Evolutionary conservation across 306 rosid genomes (phyloP), one percentile per base, ranked within the genome.

Genomic region (Rosa rugosa): DNA sequence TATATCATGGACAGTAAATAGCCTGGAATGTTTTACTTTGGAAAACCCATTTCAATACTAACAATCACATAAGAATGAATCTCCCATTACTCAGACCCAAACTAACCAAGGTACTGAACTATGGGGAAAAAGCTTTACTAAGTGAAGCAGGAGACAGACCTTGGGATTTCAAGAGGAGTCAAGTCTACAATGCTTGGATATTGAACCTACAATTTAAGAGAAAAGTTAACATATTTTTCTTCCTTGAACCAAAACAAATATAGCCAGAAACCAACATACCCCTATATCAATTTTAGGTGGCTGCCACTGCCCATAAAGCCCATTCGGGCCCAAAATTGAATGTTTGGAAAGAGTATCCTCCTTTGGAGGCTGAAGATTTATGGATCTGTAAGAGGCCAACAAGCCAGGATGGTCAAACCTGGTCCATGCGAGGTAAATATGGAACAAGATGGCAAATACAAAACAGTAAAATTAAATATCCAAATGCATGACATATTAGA

Each of bases 291-390:
- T 83, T 53, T 71, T 85, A 83, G 98, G 97, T 69, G 91, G 87
- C 75, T 76, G 89, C 97, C 95, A 95, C 80, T 88, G 89, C 83
- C 97, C 96, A 9, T 73, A 79, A 80, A 95, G 95, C 75, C 99
- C 97, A 72, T 80, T 84, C 25, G 97, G 97, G 71, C 99, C 99
- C 83, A 95, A 80, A 82, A 95, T 88, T 45, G 99, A 95, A 88
- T 95, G 99, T 27, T 84, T 91, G 34, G 97, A 88, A 59, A 92
- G 91, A 23, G 99, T 92, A 84, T 95, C 99, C 76, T 84, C 90
- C 71, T 79, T 95, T 44, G 99, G 97, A 42, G 78, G 91, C 38
- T 89, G 89, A 20, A 87, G 72, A 78, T 65, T 81, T 51, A 95
- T 78, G 84, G 96, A 86, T 80, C 99, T 92, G 70, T 85, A 89